Evolutionary conservation across 495 filamentous ascomycete genomes (phyloP).

Genomic region (Hyaloscypha hepaticicola): DNA sequence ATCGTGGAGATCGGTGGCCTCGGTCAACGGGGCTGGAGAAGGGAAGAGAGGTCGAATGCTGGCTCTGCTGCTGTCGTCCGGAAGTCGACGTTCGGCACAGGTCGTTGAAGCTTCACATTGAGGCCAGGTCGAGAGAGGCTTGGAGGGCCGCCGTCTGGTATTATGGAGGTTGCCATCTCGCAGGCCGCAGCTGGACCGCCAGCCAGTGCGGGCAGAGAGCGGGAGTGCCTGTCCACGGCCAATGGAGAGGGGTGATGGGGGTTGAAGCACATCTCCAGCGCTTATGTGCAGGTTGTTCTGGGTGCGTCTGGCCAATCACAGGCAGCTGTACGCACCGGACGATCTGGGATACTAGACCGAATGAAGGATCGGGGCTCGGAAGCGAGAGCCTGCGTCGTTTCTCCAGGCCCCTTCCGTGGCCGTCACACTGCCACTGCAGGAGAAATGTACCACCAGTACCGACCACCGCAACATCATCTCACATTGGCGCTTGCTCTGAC

Average conservation of each 20-base stretch:
- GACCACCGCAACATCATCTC: not conserved
- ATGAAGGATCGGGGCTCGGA: not conserved
- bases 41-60: slow-evolving; percentile 3
- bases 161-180: too few species aligned
- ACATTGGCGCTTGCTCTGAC: slow-evolving; percentile 5
- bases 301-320: not conserved
- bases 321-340: not conserved
- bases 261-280: not conserved
- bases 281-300: slow-evolving; percentile 12
- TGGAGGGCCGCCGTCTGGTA: slow-evolving; percentile 9
- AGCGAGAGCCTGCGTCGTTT: not conserved
- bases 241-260: slow-evolving; percentile 13
- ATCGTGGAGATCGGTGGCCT: slow-evolving; percentile 10
- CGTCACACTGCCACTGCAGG: not conserved
- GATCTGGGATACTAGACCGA: not conserved
- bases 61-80: slow-evolving; percentile 6
- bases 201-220: not conserved
- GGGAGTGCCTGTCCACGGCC: slow-evolving; percentile 9
- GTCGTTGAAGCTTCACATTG: slow-evolving; percentile 26
- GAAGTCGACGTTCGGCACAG: slow-evolving; percentile 19
- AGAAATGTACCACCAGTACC: not conserved
- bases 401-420: not conserved
- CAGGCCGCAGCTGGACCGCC: not conserved
- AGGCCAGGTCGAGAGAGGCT: slow-evolving; percentile 8
- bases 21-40: not conserved